Conservation (phyloP, 805 yeast genomes). For the Metschnikowia dekortorum region DNA sequence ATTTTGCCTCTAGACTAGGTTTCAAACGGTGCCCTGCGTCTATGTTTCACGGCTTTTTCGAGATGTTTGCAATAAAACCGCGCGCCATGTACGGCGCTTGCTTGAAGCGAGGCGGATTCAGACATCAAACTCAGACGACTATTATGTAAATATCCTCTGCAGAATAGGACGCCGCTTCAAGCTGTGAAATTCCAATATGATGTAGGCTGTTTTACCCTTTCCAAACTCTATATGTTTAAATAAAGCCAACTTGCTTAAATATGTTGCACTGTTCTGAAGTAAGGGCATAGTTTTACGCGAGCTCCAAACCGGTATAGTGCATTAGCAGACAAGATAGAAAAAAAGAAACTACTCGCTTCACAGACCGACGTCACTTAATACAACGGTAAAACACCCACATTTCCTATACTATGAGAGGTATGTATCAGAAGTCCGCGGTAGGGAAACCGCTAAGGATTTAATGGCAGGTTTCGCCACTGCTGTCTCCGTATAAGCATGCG, state of each 20-base stretch:
- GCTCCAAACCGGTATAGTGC: constrained; percentile 2
- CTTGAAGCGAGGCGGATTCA: background rate
- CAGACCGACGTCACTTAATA: constrained; percentile 1
- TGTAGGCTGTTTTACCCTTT: background rate
- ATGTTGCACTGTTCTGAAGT: background rate
- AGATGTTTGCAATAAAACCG: background rate
- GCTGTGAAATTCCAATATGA: background rate
- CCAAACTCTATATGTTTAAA: background rate
- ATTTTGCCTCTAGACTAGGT: constrained; percentile 37
- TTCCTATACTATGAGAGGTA: constrained; percentile 13
- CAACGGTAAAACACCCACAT: background rate
- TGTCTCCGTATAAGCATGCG: background rate
- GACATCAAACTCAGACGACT: background rate
- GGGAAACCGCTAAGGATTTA: background rate
- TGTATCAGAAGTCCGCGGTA: background rate
- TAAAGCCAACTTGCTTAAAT: background rate
- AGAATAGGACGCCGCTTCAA: background rate
- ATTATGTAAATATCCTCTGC: background rate
- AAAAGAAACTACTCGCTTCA: constrained; percentile 4
- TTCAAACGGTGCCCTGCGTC: background rate
- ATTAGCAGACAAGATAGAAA: constrained; percentile 5
- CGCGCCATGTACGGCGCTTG: constrained; percentile 1
- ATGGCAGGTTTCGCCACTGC: background rate
- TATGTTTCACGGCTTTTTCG: background rate
- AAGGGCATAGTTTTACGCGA: background rate